Evolutionary conservation across 257 asterid species (phyloP).

Genomic region (Salvia miltiorrhiza): DNA sequence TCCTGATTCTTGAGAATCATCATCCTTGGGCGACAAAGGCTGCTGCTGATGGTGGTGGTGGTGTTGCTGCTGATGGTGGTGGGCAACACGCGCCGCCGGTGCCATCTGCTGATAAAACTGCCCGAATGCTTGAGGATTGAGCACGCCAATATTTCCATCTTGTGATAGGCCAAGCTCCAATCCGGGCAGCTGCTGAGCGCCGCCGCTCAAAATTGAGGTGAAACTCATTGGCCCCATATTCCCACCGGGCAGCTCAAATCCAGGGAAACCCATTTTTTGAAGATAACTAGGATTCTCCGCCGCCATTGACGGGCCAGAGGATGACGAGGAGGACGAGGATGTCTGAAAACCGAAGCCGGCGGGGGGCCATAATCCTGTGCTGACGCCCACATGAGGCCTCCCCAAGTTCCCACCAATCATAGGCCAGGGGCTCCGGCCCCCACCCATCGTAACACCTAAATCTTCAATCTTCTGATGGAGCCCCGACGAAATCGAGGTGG

Average conservation of each 20-base stretch:
- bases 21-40: conserved; percentile 42
- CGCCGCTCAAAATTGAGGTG: conserved; percentile 52
- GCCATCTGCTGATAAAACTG: conserved; percentile 71
- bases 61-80: conserved; percentile 26
- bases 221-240: conserved; percentile 53
- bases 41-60: conserved; percentile 36
- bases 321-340: conserved; percentile 36
- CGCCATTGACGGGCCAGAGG: conserved; percentile 45
- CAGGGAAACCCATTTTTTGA: conserved; percentile 51
- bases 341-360: conserved; percentile 43
- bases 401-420: conserved; percentile 46
- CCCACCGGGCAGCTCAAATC: conserved; percentile 51
- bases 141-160: conserved; percentile 56
- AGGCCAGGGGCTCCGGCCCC: conserved; percentile 52
- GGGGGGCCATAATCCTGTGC: conserved; percentile 53
- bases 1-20: conserved; percentile 59
- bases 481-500: conserved; percentile 43
- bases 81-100: conserved; percentile 30
- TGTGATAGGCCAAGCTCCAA: conserved; percentile 73
- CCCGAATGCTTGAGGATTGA: conserved; percentile 42
- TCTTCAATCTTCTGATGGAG: conserved; percentile 49
- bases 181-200: conserved; percentile 53
- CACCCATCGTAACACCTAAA: conserved; percentile 30
- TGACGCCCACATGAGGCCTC: conserved; percentile 39
- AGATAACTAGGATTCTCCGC: conserved; percentile 41